phyloP scores from a whole-genome alignment of 2,329 filamentous ascomycete genomes.

The Alternaria arborescens region DNA sequence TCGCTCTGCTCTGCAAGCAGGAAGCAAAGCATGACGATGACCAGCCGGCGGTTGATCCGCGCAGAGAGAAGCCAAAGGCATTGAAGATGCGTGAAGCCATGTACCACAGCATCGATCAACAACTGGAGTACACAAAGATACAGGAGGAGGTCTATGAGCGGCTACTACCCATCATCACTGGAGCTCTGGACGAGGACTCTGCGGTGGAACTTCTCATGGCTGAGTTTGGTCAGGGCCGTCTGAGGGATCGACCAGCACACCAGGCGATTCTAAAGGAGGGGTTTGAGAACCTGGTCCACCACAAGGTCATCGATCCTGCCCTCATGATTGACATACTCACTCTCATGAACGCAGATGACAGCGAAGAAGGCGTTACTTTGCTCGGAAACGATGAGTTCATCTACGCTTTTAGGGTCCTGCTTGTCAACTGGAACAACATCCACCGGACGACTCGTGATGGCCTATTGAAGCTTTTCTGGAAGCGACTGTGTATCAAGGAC shows the following conservation, averaged over 20 bases:
- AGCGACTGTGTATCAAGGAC: constrained; percentile 82
- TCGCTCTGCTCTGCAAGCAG: constrained; percentile 63
- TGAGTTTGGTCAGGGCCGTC: constrained; percentile 64
- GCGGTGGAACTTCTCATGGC: constrained; percentile 80
- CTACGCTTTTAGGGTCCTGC: constrained; percentile 70
- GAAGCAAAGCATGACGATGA: constrained; percentile 57
- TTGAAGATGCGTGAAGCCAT: constrained; percentile 52
- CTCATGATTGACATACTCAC: constrained; percentile 80
- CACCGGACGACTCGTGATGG: constrained; percentile 56
- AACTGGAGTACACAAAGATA: constrained; percentile 75
- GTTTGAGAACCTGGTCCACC: constrained; percentile 73
- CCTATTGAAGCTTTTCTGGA: constrained; percentile 77
- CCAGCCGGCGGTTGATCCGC: constrained; percentile 46
- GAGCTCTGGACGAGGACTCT: constrained; percentile 80
- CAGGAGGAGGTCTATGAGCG: constrained; percentile 80
- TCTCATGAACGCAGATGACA: constrained; percentile 68
- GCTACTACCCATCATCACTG: constrained; percentile 71
- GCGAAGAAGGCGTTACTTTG: constrained; percentile 49
- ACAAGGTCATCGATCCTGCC: constrained; percentile 69
- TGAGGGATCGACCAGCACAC: constrained; percentile 71
- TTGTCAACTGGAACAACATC: constrained; percentile 63
- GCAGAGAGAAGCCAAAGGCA: constrained; percentile 43
- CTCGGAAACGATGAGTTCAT: constrained; percentile 72
- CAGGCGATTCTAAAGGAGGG: constrained; percentile 74
- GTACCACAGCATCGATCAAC: constrained; percentile 59